Conservation (phyloP, 345 rosid species). For the Carallia pectinifolia region DNA sequence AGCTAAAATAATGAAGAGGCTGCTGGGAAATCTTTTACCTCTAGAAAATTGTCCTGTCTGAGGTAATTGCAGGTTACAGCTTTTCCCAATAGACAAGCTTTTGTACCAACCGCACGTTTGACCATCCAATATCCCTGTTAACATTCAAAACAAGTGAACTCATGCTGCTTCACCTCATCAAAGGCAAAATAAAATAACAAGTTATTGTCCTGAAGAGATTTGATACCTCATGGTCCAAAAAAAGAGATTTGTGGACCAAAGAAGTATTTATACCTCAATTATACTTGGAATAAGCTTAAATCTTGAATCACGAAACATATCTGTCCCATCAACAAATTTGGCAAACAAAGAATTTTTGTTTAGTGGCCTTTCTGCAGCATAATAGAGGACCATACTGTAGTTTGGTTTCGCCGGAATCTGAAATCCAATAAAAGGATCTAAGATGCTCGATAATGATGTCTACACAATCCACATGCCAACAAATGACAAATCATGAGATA, state of each 20-base stretch:
- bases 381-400: slow-evolving; percentile 86
- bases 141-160: slow-evolving; percentile 14
- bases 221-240: background rate
- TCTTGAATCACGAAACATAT: slow-evolving; percentile 76
- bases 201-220: background rate
- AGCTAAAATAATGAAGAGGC: background rate
- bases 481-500: background rate
- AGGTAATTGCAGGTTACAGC: slow-evolving; percentile 94
- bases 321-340: slow-evolving; percentile 80
- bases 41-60: slow-evolving; percentile 89
- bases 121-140: slow-evolving; percentile 99
- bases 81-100: slow-evolving; percentile 94
- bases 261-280: slow-evolving; percentile 54
- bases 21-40: slow-evolving; percentile 41
- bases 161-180: background rate
- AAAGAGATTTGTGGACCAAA: too few relatives aligned
- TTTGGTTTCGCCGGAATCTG: slow-evolving; percentile 96
- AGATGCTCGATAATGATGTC: background rate
- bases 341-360: slow-evolving; percentile 68
- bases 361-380: slow-evolving; percentile 85
- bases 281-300: slow-evolving; percentile 94
- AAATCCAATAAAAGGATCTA: slow-evolving; percentile 7
- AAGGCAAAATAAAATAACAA: slow-evolving; percentile 10
- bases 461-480: slow-evolving; percentile 4
- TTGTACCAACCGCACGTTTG: slow-evolving; percentile 97